A percentile compares a stretch with the other conserved stretches of the same genome.
Conservation (phyloP, 2,329 filamentous ascomycete genomes). For the Cercospora sp. region DNA sequence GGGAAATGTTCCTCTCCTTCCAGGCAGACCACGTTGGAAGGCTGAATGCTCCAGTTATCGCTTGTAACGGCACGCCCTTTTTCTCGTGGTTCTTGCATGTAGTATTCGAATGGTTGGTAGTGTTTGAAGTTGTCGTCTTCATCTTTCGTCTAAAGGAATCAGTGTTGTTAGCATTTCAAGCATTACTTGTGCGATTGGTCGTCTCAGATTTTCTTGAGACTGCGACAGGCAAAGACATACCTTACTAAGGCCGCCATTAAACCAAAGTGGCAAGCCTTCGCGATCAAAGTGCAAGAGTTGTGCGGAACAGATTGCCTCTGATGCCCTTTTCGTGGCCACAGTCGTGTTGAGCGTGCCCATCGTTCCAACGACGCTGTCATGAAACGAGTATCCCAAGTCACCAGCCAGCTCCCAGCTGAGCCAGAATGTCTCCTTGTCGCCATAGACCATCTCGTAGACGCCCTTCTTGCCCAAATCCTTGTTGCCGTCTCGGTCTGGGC, state of each 20-base stretch:
- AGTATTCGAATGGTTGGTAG: constrained; percentile 43
- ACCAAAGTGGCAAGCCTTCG: constrained; percentile 47
- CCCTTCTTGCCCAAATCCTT: constrained; percentile 42
- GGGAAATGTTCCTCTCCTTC: constrained; percentile 33
- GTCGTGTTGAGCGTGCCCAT: constrained; percentile 37
- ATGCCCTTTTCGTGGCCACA: neutral
- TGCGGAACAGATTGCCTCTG: constrained; percentile 45
- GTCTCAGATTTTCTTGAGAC: neutral
- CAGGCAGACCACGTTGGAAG: constrained; percentile 42
- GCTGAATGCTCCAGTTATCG: constrained; percentile 40
- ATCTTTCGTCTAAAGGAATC: constrained; percentile 41
- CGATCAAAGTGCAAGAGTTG: constrained; percentile 49
- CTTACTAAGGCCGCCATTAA: constrained; percentile 49
- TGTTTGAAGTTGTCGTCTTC: constrained; percentile 35
- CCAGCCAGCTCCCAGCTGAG: constrained; percentile 51
- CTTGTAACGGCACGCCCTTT: constrained; percentile 12
- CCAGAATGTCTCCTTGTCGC: constrained; percentile 55
- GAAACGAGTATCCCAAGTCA: constrained; percentile 47
- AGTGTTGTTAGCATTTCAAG: neutral
- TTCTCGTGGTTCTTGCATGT: constrained; percentile 37
- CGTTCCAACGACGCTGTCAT: constrained; percentile 43
- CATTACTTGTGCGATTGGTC: neutral
- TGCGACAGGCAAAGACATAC: neutral
- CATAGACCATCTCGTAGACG: constrained; percentile 52
- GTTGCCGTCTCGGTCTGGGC: constrained; percentile 48